Evolutionary conservation across 2,329 filamentous ascomycete genomes (phyloP).

Genomic region (Dothistroma pini): DNA sequence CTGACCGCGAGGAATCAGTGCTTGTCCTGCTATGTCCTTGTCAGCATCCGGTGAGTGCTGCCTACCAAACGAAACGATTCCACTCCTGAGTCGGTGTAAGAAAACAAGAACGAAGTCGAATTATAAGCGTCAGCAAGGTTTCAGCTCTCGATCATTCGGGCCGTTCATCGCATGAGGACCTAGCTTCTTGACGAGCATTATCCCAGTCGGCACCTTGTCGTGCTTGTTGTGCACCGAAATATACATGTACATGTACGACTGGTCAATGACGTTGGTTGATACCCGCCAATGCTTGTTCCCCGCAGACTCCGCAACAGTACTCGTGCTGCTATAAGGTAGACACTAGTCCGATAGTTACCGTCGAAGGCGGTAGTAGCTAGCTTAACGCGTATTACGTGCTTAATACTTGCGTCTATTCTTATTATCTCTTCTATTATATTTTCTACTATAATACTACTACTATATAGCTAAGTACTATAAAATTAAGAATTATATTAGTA

Average conservation of each 20-base stretch:
- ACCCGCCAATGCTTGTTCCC: not conserved
- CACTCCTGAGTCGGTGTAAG: not conserved
- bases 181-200: not conserved
- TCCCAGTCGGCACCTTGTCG: not conserved
- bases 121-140: not conserved
- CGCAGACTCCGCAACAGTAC: not conserved
- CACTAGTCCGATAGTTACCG: too few species aligned
- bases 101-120: not conserved
- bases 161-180: not conserved
- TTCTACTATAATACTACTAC: too few species aligned
- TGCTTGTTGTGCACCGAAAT: not conserved
- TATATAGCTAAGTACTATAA: too few species aligned
- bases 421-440: too few species aligned
- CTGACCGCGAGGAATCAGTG: not conserved
- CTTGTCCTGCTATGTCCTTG: not conserved
- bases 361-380: too few species aligned
- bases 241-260: too few species aligned
- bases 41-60: not conserved
- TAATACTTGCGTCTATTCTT: too few species aligned
- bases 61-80: not conserved
- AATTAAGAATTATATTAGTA: too few species aligned
- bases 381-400: too few species aligned
- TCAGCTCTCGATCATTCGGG: constrained; percentile 3
- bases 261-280: constrained; percentile 1
- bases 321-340: too few species aligned